Percentiles rank a stretch among this genome's conserved stretches.
Evolutionary conservation across 129 eudicot genomes (phyloP).

Genomic region (Arctium minus): DNA sequence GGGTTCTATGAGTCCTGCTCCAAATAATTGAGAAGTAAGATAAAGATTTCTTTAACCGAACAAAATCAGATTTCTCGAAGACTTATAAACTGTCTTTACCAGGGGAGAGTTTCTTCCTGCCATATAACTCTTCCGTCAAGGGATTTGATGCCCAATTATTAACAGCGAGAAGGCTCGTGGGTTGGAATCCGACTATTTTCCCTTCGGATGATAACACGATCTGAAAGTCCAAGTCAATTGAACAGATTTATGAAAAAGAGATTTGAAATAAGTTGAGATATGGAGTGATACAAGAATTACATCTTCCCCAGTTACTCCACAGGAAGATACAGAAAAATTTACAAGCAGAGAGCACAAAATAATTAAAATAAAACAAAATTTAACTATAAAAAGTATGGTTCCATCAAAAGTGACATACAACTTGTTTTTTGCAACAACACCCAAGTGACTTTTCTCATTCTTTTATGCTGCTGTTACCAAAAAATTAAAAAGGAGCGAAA

Average conservation of each 20-base stretch:
- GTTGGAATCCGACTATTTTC: conserved; percentile 68
- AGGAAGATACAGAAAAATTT: no score
- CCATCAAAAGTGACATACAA: no score
- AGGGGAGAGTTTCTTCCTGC: conserved; percentile 70
- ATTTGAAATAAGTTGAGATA: neutral
- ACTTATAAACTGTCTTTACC: conserved; percentile 34
- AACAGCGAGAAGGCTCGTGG: conserved; percentile 80
- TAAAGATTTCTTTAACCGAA: neutral
- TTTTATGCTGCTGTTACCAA: no score
- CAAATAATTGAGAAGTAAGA: neutral
- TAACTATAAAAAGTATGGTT: no score
- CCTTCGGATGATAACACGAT: conserved; percentile 68
- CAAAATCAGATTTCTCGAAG: neutral
- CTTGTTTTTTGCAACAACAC: no score
- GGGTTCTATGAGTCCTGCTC: conserved; percentile 70
- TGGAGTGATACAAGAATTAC: no score
- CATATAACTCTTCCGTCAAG: conserved; percentile 65
- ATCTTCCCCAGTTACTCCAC: no score
- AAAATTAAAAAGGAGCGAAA: no score
- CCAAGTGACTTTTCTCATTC: no score
- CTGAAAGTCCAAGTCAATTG: conserved; percentile 32
- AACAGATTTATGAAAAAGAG: neutral
- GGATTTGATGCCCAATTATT: conserved; percentile 87
- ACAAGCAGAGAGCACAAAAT: no score
- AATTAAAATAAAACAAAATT: no score